phyloP scores from a whole-genome alignment of 2,329 filamentous ascomycete species.

The Zymoseptoria brevis region DNA sequence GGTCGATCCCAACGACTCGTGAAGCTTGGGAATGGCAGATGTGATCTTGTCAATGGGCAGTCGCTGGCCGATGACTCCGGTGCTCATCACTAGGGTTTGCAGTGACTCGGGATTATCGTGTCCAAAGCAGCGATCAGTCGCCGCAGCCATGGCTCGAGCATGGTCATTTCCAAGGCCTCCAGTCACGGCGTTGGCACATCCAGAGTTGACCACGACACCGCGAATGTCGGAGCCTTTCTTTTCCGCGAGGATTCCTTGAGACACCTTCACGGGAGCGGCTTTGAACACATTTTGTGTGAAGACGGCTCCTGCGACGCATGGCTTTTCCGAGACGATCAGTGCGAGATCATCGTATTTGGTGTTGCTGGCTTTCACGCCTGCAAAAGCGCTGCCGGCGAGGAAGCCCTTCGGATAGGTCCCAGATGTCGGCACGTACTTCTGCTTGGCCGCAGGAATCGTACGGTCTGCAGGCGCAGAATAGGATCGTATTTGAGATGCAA shows the following conservation, averaged over 20 bases:
- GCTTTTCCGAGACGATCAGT: conserved; percentile 75
- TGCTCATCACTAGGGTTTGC: conserved; percentile 92
- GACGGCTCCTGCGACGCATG: conserved; percentile 81
- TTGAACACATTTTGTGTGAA: conserved; percentile 99
- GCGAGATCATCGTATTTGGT: conserved; percentile 86
- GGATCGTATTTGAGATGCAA: conserved; percentile 36
- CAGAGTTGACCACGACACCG: conserved; percentile 86
- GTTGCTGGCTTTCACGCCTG: conserved; percentile 89
- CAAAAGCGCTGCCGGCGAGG: conserved; percentile 74
- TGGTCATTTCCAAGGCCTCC: conserved; percentile 84
- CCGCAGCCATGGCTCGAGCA: conserved; percentile 72
- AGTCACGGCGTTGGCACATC: conserved; percentile 94
- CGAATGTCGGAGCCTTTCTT: conserved; percentile 59
- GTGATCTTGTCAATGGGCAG: conserved; percentile 89
- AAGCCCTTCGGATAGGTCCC: conserved; percentile 91
- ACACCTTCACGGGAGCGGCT: conserved; percentile 86
- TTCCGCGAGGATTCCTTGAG: conserved; percentile 52
- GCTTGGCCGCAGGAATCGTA: conserved; percentile 67
- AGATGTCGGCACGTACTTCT: conserved; percentile 77
- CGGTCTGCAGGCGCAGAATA: conserved; percentile 55
- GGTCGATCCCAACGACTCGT: conserved; percentile 60
- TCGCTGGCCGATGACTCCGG: conserved; percentile 91
- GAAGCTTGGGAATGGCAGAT: conserved; percentile 68
- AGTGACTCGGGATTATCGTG: conserved; percentile 36
- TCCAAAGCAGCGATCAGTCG: conserved; percentile 60